Base-by-base conservation (phyloP, 2,329 filamentous ascomycete genomes). In the Verticillium tricorpus region DNA sequence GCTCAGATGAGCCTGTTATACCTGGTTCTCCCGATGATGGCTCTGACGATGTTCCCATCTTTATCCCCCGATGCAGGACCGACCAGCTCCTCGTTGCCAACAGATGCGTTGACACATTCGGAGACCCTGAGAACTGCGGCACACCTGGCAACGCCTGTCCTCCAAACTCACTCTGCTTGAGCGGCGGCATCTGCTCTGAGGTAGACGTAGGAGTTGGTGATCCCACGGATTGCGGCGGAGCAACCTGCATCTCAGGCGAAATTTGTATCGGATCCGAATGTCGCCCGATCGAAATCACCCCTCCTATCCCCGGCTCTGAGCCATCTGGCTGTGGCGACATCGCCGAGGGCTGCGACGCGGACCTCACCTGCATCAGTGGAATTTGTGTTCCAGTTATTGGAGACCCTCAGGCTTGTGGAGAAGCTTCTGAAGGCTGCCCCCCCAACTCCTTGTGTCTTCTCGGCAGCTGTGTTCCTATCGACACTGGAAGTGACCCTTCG, bases 401-500 rank as follows among this genome's bases (percentile, higher is more conserved):
- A 17, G 39, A 58, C 25, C 57, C 57, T 8, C 25, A 15, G 8
- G 19, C 15, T 19, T 58, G 57, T n/a, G 57, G 57, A 2, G 22
- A n/a, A 6, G 11, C 57, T 5, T 15, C 37, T 11, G 9, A 28
- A 11, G 25, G 8, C 32, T 58, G 57, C 39, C 37, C 22, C 12
- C n/a, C 57, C n/a, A 58, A 58, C 39, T 12, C 25, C 57, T 14
- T 58, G 22, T 58, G 57, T 50, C 9, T 58, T 17, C 31, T 58
- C 15, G 15, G 28, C n/a, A 25, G 25, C 5, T 58, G 57, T 31
- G 37, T 50, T 8, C 39, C 57, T 11, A 34, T 58, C 5, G 25
- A 58, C 17, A 50, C 57, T 7, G 57, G 57, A 11, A 40, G n/a
- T 3, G 57, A 58, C 35, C 57, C 57, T 7, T 11, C 15, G 2